Evolutionary conservation across 345 rosid genomes (phyloP), one percentile per base, ranked within the genome.

Genomic region (Ceriops decandra): DNA sequence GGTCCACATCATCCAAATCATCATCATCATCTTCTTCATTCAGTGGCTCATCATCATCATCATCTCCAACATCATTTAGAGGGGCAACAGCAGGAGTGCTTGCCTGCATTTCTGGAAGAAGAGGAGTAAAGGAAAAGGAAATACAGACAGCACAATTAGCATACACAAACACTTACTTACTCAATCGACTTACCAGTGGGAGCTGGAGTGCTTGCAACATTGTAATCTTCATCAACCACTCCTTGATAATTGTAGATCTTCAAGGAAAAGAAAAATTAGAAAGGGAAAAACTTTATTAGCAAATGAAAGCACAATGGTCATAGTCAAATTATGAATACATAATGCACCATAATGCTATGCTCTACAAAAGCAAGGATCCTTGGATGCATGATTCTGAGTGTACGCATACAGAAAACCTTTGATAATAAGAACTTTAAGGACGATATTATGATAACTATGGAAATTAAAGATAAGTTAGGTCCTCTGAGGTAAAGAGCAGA

Each of bases 171-270:
- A 21, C 27, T n/a, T 20, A 6, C 28, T 21, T 42, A 36, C 42
- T 5, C 47, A 52, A 46, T 1, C 5, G 47, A 69, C 63, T 75
- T 83, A 95, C 99, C 97, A 72, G 77, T 83, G 42, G 92, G 87
- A 69, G 92, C 92, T n/a, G 99, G 98, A 22, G 99, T 95, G 76
- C 81, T 92, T 56, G 81, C 96, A 35, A 87, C 77, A 63, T 92
- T 88, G 83, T 85, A 92, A 68, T 95, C 98, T 72, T 95, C 99
- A 72, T 49, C 85, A 62, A 80, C 89, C 52, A 71, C 90, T 75
- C 97, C 98, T 86, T 92, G 97, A 75, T 95, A 87, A 72, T 82
- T 88, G 88, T 95, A 95, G 74, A 92, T 95, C 99, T 95, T 75
- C 81, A 72, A 58, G 20, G 22, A 62, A 21, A 62, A 32, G 27